Evolutionary conservation across 495 filamentous ascomycete species (phyloP), one percentile per base, ranked within the genome.

Genomic region (Trichoderma virens): DNA sequence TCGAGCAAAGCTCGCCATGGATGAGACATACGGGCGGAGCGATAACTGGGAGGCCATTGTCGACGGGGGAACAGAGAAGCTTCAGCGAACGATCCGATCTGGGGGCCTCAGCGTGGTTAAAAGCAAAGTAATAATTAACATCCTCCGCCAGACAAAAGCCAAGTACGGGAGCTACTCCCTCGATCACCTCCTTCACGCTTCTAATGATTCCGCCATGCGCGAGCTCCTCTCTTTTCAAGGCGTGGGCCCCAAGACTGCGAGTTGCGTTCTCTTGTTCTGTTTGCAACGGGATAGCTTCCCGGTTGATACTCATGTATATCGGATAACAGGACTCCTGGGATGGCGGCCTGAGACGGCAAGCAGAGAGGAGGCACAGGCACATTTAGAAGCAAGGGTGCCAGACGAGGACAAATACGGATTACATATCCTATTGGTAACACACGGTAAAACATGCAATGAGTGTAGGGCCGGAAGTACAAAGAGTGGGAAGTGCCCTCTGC

Each of bases 191-290:
- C 87, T 90, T 63, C 70, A 72, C 3, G 77, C 89, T 38, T 69
- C 73, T 6, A 85, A 82, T n/a, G 81, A 88, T 28, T 82, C 86
- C 31, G 91, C 84, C 8, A 89, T 95, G 83, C 74, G 77, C 11
- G 84, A 88, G 65, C 78, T 97, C 18, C 81, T 87, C 63, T 84
- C 84, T 59, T 93, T 88, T 65, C 83, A 85, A 4, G 93, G 93
- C 28, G 90, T 97, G 54, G 93, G 92, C 0, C 85, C 88, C 62
- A 97, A 96, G 76, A 96, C 93, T 0, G 92, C 92, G 16, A 86
- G 87, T 31, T 97, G 93, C 69, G 89, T 92, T 25, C 67, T 88
- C 23, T 77, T 93, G 5, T 93, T 93, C 75, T 91, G 88, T 69
- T 81, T 92, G 60, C 81, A 84, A 54, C 81, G 87, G 1, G 84